Base-by-base conservation (phyloP, 495 filamentous ascomycete species). In the Trypethelium eluteriae region DNA sequence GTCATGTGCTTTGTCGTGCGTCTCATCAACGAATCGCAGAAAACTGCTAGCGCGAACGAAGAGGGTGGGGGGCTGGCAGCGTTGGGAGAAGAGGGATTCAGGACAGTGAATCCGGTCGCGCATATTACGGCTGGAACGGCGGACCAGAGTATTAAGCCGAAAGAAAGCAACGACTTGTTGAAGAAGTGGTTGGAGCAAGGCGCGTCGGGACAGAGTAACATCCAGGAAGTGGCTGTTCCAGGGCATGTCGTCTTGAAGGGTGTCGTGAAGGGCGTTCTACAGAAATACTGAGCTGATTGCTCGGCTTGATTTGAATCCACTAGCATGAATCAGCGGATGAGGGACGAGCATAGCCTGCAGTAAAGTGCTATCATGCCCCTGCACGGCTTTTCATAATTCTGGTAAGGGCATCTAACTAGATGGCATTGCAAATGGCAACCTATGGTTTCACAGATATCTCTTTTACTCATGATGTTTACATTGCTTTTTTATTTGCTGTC, bases 101-200 rank as follows among this genome's bases (percentile, higher is more conserved):
- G 86, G 47, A 93, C 86, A 61, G 81, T 84, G 12, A 98, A 98
- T 74, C 73, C 78, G 38, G 81, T 93, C n/a, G 84, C 91, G 16
- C 94, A 98, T 75, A 81, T 98, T 61, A 98, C 94, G 2, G 81
- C 97, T 18, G 94, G 94, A 2, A 98, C 94, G 1, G 83, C 84
- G 34, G 77, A 82, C 65, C 77, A 79, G 64, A 71, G 78, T 6
- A 84, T 98, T 69, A 96, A 96, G 78, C 94, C 94, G 2, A 90
- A 88, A 79, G 93, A 98, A 79, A 93, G 92, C 71, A 98, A 98
- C 71, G 87, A 90, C 67, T 73, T 98, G 72, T 76, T 98, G 63
- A 75, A 79, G 67, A 76, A 81, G 53, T 97, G 91, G 92, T 65
- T 85, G 68, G 71, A 81, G 69, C 70, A 75, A 25, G 85, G 84